Base-by-base conservation (phyloP, 306 rosid genomes). In the Dryas alaskensis region DNA sequence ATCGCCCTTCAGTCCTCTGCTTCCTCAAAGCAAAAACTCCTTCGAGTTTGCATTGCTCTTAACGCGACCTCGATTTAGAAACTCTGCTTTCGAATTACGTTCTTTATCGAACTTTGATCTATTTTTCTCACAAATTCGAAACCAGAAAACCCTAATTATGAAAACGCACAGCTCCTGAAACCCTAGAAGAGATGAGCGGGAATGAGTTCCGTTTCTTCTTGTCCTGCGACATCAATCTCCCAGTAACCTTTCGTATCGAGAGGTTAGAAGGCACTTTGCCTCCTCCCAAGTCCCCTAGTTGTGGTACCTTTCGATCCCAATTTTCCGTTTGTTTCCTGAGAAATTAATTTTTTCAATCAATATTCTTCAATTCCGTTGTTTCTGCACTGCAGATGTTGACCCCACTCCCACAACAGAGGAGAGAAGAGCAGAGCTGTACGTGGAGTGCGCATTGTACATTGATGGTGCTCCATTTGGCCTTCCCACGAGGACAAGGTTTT, bases 391-490 rank as follows among this genome's bases (percentile, higher is more conserved):
- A 88, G 97, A 89, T 72, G 77, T 70, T 83, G 85, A 83, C 73
- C 75, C 82, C 4, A 73, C 86, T 76, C 74, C 83, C 10, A 68
- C 87, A 3, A 13, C 87, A 1, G 97, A 88, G 70, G 94, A 88
- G 78, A 85, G 87, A 84, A 87, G 58, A 27, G 79, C 84, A 1
- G 99, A 94, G 86, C 81, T 94, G 45, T 89, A 84, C 44, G 99
- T 92, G 70, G 99, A 92, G 88, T 92, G 96, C 69, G 92, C 95
- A 0, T 77, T 94, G 81, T 84, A 84, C 61, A 86, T 94, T 68
- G 96, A 94, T 75, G 99, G 99, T 25, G 95, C 97, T 73, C 97
- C 88, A 11, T 91, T 92, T 84, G 99, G 99, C 65, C 90, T 89
- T 64, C 92, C 99, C 46, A 91, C 89, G 0, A 84, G 93, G 88